phyloP scores from a whole-genome alignment of 2,329 filamentous ascomycete species.

The Ascochyta rabiei region DNA sequence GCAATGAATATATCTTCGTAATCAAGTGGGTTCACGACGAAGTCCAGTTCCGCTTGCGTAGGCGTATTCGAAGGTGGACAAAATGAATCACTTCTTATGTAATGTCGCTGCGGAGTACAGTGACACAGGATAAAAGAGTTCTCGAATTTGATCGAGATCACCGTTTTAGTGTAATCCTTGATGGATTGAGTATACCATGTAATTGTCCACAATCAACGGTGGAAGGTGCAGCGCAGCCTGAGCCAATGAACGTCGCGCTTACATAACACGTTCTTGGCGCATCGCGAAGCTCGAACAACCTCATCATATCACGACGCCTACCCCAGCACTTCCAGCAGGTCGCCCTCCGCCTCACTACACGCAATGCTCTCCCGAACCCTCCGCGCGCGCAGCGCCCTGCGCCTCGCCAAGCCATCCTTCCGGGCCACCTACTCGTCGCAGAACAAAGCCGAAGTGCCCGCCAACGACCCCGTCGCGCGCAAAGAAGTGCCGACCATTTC shows the following conservation, averaged over 20 bases:
- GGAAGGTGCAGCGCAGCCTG: too few relatives aligned
- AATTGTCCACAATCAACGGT: too few relatives aligned
- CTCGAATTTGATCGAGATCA: too few relatives aligned
- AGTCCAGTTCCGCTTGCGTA: too few relatives aligned
- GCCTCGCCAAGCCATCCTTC: slow-evolving; percentile 30
- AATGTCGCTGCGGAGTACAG: too few relatives aligned
- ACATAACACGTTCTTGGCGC: slow-evolving; percentile 14
- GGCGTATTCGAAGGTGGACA: too few relatives aligned
- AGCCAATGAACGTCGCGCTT: slow-evolving; percentile 8
- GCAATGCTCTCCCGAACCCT: slow-evolving; percentile 37
- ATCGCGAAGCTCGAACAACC: slow-evolving; percentile 6
- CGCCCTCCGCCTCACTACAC: slow-evolving; percentile 4
- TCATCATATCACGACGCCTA: slow-evolving; percentile 13
- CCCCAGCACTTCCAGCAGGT: slow-evolving; percentile 5
- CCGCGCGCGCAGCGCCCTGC: slow-evolving; percentile 36
- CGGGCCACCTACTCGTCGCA: slow-evolving; percentile 33
- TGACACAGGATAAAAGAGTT: too few relatives aligned
- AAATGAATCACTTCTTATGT: too few relatives aligned
- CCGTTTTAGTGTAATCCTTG: too few relatives aligned
- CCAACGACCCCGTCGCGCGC: slow-evolving; percentile 65
- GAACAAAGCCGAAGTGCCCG: slow-evolving; percentile 61
- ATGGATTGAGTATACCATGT: too few relatives aligned
- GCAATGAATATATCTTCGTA: too few relatives aligned
- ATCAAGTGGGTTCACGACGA: too few relatives aligned
- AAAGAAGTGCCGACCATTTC: slow-evolving; percentile 60